Conservation (phyloP, 129 eudicot genomes). For the Logfia minima region DNA sequence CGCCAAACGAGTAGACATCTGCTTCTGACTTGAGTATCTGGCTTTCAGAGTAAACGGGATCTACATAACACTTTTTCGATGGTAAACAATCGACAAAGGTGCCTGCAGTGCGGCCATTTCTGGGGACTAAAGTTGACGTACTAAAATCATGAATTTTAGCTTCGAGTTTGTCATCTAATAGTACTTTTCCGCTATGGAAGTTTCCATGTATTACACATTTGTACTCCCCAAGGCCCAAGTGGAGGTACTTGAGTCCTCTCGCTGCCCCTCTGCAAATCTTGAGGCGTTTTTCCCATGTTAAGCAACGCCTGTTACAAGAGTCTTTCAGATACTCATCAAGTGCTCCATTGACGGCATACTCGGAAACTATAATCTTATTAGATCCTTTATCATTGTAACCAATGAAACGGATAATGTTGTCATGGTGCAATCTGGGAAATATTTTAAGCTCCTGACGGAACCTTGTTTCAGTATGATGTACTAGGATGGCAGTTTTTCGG, state of each 20-base stretch:
- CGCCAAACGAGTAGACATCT: background rate
- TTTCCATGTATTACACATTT: background rate
- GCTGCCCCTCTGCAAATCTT: background rate
- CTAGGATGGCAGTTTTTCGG: background rate
- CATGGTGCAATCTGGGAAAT: background rate
- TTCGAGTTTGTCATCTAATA: background rate
- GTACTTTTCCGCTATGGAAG: background rate
- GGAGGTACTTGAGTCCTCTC: background rate
- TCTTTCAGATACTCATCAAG: background rate
- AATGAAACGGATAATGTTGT: background rate
- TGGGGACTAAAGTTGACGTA: background rate
- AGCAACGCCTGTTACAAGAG: background rate
- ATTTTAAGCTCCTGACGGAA: background rate
- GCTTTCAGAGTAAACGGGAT: background rate
- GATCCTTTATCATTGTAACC: background rate
- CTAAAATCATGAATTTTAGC: background rate
- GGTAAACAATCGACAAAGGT: background rate
- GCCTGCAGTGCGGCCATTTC: background rate
- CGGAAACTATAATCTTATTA: background rate
- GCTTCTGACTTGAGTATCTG: background rate
- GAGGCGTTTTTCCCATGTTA: background rate
- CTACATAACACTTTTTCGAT: rapidly evolving
- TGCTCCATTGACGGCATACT: background rate
- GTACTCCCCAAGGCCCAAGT: background rate
- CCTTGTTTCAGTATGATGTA: rapidly evolving